phyloP scores from a whole-genome alignment of 2,329 filamentous ascomycete genomes.

The Trichoderma sp. region DNA sequence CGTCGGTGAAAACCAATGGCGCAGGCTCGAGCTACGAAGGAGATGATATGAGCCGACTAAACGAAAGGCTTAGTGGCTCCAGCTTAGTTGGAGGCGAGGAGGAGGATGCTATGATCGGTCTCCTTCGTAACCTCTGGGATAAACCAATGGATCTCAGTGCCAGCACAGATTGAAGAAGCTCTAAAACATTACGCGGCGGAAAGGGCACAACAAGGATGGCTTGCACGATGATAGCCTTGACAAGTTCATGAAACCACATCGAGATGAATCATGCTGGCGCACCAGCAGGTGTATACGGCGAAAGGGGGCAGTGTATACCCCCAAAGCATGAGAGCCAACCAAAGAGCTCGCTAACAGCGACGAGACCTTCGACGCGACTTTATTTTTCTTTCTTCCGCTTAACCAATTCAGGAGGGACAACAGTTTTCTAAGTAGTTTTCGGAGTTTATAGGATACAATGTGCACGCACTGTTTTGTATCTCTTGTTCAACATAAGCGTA shows the following conservation, averaged over 20 bases:
- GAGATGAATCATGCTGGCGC: background rate
- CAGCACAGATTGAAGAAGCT: conserved; percentile 41
- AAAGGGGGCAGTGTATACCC: background rate
- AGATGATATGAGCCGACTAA: conserved; percentile 49
- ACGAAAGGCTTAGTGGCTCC: conserved; percentile 53
- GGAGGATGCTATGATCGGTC: conserved; percentile 54
- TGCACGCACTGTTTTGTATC: conserved; percentile 15
- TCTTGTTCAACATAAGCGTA: background rate
- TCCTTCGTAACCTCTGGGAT: conserved; percentile 65
- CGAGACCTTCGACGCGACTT: background rate
- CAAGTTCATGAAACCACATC: background rate
- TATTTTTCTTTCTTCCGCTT: background rate
- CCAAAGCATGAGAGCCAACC: background rate
- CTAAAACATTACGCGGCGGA: background rate
- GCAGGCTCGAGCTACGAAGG: conserved; percentile 51
- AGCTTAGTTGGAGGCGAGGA: conserved; percentile 55
- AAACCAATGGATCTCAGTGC: conserved; percentile 62
- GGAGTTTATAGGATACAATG: conserved; percentile 17
- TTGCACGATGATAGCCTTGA: background rate
- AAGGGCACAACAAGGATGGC: background rate
- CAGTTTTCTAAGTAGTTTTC: background rate
- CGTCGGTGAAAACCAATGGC: conserved; percentile 46
- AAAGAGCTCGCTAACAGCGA: background rate
- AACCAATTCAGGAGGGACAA: background rate
- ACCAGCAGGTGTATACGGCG: conserved; percentile 3